Base-by-base conservation (phyloP, 306 rosid genomes). In the Coriaria nepalensis region DNA sequence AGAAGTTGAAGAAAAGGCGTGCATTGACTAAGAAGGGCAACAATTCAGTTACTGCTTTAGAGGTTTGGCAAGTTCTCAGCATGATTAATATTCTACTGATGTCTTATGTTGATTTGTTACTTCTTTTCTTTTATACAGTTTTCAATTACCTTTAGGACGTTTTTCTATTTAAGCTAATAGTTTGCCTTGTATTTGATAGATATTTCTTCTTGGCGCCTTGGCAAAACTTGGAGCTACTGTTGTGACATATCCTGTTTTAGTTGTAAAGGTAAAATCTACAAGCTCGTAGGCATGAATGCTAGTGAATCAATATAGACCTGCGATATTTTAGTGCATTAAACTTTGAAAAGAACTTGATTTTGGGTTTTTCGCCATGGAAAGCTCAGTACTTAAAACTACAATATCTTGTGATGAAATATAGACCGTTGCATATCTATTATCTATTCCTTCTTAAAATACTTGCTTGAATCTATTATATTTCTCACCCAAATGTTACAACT, bases 211-310 rank as follows among this genome's bases (percentile, higher is more conserved):
- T 47, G 95, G 97, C 48, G 97, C 97, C 35, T 50, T 90, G 45
- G 97, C 97, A 35, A 90, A 90, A 72, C 87, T 90, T 47, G 97
- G 98, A 62, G 98, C 98, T 50, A 90, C 98, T 9, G 76, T 81
- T 41, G 75, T 90, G 48, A 90, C 94, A 3, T 90, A 90, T 77
- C 98, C 98, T 55, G 81, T 90, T 43, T 63, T 90, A 49, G 98
- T 90, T 57, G 85, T 90, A 37, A 90, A 90, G 98, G 98, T 90
- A 79, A 57, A 53, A 53, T 32, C 9, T 35, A 6, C 57, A 53
- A 5, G 11, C 55, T 51, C 62, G 20, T 44, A 40, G 13, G 35
- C 47, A 43, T 49, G 37, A 39, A 6, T 41, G 40, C 37, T 35
- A 43, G 15, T 45, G 62, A 53, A 56, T 34, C 32, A 41, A 37